Conservation (phyloP, 371 early-diverging fungal genomes). For the Vairimorpha ceranae region DNA sequence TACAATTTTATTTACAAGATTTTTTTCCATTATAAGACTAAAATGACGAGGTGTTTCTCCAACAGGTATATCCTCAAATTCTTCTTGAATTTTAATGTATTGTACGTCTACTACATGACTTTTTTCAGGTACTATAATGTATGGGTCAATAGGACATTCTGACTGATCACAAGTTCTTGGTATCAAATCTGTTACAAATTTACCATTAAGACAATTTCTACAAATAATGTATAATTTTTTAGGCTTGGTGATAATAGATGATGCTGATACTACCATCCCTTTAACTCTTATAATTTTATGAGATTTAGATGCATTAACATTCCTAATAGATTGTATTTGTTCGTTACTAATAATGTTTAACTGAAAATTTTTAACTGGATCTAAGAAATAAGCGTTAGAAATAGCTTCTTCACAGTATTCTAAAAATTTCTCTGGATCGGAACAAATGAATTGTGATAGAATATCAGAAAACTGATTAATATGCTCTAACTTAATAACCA, state of each 20-base stretch:
- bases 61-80: slow-evolving; percentile 89
- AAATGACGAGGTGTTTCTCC: slow-evolving; percentile 95
- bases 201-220: slow-evolving; percentile 57
- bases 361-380: slow-evolving; percentile 34
- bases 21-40: slow-evolving; percentile 76
- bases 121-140: slow-evolving; percentile 82
- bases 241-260: slow-evolving; percentile 65
- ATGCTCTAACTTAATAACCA: slow-evolving; percentile 50
- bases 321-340: slow-evolving; percentile 48
- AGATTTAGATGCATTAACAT: slow-evolving; percentile 70
- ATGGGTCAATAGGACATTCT: slow-evolving; percentile 74
- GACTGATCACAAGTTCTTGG: slow-evolving; percentile 60
- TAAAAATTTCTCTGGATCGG: slow-evolving; percentile 30
- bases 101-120: slow-evolving; percentile 91
- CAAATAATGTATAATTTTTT: slow-evolving; percentile 57
- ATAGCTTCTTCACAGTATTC: slow-evolving; percentile 41
- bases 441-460: slow-evolving; percentile 21
- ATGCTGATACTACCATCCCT: slow-evolving; percentile 90
- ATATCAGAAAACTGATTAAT: slow-evolving; percentile 24
- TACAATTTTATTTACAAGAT: slow-evolving; percentile 75
- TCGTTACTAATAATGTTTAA: slow-evolving; percentile 31
- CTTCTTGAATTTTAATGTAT: slow-evolving; percentile 90
- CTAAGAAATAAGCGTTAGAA: neutral
- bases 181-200: slow-evolving; percentile 67
- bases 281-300: slow-evolving; percentile 83